A percentile compares a stretch with the other conserved stretches of the same genome.
Evolutionary conservation across 352 stramenopile genomes (phyloP).

Genomic region (Globisporangium cystogenes): DNA sequence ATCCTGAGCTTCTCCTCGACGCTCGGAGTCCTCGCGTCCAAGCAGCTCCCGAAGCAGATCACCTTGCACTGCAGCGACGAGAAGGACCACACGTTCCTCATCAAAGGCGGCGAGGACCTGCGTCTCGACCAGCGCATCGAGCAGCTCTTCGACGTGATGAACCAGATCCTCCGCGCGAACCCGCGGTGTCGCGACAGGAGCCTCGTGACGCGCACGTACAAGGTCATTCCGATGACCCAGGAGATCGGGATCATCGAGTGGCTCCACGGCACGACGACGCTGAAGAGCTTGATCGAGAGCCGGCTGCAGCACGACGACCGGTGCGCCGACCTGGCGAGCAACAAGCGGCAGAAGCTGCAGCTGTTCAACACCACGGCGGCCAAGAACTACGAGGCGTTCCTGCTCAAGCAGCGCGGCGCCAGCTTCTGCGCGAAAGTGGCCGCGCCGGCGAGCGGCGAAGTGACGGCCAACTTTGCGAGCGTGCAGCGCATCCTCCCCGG

Average conservation of each 20-base stretch:
- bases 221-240: constrained; percentile 84
- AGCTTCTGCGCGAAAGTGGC: constrained; percentile 71
- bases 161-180: constrained; percentile 72
- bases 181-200: constrained; percentile 56
- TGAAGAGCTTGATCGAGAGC: constrained; percentile 76
- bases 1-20: constrained; percentile 75
- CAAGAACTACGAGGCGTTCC: constrained; percentile 68
- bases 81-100: constrained; percentile 78
- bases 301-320: constrained; percentile 60
- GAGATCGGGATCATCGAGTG: constrained; percentile 85
- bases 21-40: constrained; percentile 78
- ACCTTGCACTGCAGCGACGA: constrained; percentile 80
- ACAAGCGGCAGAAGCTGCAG: constrained; percentile 65
- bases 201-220: constrained; percentile 73
- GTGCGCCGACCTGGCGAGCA: constrained; percentile 51
- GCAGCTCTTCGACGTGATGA: constrained; percentile 91
- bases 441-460: constrained; percentile 38
- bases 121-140: constrained; percentile 90
- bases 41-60: constrained; percentile 81
- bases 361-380: constrained; percentile 72
- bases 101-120: constrained; percentile 91
- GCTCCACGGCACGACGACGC: constrained; percentile 64
- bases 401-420: constrained; percentile 60
- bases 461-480: constrained; percentile 41
- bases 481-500: constrained; percentile 65